Percentiles rank a stretch among this genome's conserved stretches.
phyloP scores from a whole-genome alignment of 2,329 filamentous ascomycete species.

The Neonectria punicea region DNA sequence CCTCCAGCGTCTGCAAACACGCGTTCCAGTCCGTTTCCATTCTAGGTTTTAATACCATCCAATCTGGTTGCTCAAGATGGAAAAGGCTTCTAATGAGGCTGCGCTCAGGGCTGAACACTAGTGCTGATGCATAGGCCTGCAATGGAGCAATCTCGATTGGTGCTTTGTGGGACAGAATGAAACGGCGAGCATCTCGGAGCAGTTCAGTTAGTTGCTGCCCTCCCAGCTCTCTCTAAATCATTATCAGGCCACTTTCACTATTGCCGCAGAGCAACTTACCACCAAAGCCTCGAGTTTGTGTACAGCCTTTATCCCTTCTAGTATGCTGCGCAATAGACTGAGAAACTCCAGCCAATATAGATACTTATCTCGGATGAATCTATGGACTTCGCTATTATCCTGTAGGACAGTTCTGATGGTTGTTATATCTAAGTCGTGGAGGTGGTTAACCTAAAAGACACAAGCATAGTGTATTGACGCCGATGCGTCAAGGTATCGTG shows the following conservation, averaged over 20 bases:
- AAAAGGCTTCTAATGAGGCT: too few relatives aligned
- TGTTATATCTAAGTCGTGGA: too few relatives aligned
- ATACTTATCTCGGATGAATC: background rate
- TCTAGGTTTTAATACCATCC: too few relatives aligned
- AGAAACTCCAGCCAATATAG: conserved; percentile 58
- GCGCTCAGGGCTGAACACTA: conserved; percentile 18
- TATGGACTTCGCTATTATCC: background rate
- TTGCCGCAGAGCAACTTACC: background rate
- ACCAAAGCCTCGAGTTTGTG: background rate
- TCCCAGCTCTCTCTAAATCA: too few relatives aligned
- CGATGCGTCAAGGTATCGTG: conserved; percentile 26
- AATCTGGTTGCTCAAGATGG: too few relatives aligned
- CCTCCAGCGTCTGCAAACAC: too few relatives aligned
- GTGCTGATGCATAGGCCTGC: conserved; percentile 19
- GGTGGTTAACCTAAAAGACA: conserved; percentile 35
- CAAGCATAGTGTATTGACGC: conserved; percentile 32
- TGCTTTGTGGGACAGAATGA: background rate
- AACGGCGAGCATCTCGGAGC: conserved; percentile 9
- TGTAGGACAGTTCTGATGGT: background rate
- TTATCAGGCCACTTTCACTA: too few relatives aligned
- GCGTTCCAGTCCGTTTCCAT: too few relatives aligned
- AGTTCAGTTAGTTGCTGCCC: background rate
- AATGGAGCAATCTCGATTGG: background rate
- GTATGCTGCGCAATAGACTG: conserved; percentile 44
- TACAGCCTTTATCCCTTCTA: background rate